Conservation (phyloP, 2,329 filamentous ascomycete species). For the Eutypa lata region DNA sequence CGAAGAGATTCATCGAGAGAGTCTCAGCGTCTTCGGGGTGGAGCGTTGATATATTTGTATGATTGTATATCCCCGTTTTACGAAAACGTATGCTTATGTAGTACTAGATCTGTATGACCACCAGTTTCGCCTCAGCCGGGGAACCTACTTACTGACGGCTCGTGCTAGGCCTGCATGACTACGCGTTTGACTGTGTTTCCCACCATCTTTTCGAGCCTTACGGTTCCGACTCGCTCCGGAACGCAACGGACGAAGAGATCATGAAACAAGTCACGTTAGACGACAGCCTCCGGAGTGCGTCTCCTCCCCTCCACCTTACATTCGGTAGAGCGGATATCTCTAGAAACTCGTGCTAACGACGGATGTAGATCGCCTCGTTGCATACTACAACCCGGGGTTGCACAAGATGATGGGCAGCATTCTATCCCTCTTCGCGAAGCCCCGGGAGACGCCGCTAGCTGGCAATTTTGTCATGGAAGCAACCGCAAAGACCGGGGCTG, state of each 20-base stretch:
- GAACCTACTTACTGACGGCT: constrained; percentile 12
- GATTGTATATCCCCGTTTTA: constrained; percentile 8
- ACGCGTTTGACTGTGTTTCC: constrained; percentile 66
- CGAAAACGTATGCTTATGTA: constrained; percentile 8
- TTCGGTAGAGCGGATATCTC: neutral
- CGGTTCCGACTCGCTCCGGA: constrained; percentile 58
- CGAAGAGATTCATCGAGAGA: constrained; percentile 50
- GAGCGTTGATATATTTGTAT: constrained; percentile 61
- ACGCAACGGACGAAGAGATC: constrained; percentile 55
- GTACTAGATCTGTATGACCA: constrained; percentile 20
- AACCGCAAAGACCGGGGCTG: constrained; percentile 41
- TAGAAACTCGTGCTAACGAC: neutral
- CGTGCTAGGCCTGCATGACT: constrained; percentile 53
- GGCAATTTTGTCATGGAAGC: constrained; percentile 57
- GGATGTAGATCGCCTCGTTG: constrained; percentile 52
- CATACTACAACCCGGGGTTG: constrained; percentile 53
- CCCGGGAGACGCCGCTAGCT: constrained; percentile 56
- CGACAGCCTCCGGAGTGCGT: constrained; percentile 62
- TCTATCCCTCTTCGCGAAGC: constrained; percentile 48
- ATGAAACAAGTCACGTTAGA: constrained; percentile 69
- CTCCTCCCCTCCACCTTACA: too few species aligned
- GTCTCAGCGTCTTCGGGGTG: constrained; percentile 43
- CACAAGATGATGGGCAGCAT: constrained; percentile 44
- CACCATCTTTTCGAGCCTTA: constrained; percentile 68
- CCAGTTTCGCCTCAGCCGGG: too few species aligned